Percentiles rank a stretch among this genome's conserved stretches.
phyloP scores from a whole-genome alignment of 1,284 basidiomycete species.

The Stygiomarasmius scandens region DNA sequence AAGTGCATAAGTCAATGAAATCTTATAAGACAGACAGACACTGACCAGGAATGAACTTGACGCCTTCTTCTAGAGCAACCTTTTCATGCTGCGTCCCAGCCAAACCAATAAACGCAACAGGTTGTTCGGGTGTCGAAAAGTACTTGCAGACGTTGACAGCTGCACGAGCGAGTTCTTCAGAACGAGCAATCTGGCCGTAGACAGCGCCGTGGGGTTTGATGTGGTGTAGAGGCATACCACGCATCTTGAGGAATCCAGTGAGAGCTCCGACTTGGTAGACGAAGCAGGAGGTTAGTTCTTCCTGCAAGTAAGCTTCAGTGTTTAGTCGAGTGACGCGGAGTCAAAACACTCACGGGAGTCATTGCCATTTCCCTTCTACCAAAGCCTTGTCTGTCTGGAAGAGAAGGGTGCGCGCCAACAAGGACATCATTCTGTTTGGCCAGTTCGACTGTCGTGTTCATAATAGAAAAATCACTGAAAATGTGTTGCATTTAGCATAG shows the following conservation, averaged over 20 bases:
- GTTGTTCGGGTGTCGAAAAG: conserved; percentile 34
- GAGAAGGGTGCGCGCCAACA: conserved; percentile 64
- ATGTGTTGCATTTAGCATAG: background rate
- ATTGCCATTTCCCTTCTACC: conserved; percentile 65
- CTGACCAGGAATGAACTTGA: conserved; percentile 61
- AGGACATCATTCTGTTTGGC: conserved; percentile 55
- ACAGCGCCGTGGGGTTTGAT: conserved; percentile 61
- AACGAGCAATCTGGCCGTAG: conserved; percentile 57
- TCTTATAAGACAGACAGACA: background rate
- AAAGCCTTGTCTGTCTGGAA: conserved; percentile 67
- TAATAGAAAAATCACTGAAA: conserved; percentile 58
- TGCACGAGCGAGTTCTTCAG: conserved; percentile 53
- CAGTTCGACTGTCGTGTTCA: conserved; percentile 59
- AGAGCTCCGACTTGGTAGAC: conserved; percentile 67
- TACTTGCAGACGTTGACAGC: conserved; percentile 52
- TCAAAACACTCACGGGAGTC: conserved; percentile 44
- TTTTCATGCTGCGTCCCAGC: conserved; percentile 61
- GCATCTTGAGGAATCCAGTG: conserved; percentile 52
- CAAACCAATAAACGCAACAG: conserved; percentile 59
- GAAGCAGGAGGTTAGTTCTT: conserved; percentile 59
- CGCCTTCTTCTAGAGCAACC: conserved; percentile 52
- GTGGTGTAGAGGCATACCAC: conserved; percentile 54
- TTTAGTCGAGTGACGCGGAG: background rate
- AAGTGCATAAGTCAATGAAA: no score
- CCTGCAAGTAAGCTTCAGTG: conserved; percentile 30